phyloP scores from a whole-genome alignment of 768 basidiomycete genomes.

The Lactarius tabidus region DNA sequence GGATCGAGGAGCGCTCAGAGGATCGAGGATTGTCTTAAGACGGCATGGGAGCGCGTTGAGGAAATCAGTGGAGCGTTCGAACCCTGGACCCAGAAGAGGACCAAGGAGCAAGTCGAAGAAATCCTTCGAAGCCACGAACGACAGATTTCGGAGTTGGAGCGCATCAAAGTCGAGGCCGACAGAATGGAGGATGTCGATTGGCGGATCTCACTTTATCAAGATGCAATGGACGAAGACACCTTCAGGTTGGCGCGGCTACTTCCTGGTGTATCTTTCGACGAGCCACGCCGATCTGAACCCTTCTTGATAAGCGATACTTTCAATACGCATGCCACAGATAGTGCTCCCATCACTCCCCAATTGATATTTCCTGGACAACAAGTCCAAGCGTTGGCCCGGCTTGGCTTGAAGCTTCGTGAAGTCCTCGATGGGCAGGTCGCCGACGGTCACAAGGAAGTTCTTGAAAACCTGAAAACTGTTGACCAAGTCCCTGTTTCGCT shows the following conservation, averaged over 20 bases:
- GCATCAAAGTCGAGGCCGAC: neutral
- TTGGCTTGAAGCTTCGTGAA: neutral
- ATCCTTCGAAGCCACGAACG: neutral
- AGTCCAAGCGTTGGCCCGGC: neutral
- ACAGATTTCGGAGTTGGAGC: constrained; percentile 4
- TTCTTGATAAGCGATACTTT: neutral
- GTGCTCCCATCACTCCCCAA: neutral
- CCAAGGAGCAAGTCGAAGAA: neutral
- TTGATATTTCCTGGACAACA: neutral
- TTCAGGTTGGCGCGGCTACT: neutral
- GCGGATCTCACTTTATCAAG: neutral
- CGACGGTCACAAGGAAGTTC: neutral
- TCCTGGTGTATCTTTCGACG: neutral
- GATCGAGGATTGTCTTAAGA: neutral
- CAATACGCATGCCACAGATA: neutral
- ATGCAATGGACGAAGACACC: neutral
- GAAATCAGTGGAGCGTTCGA: constrained; percentile 3
- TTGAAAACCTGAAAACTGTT: neutral
- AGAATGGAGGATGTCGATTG: neutral
- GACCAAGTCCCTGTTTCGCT: neutral
- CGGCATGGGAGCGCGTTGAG: neutral
- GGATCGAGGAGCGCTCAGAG: neutral
- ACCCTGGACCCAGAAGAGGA: neutral
- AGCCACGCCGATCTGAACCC: neutral
- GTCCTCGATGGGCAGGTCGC: neutral